Conservation (phyloP, 2,329 filamentous ascomycete species). For the Fusarium anthophilum region DNA sequence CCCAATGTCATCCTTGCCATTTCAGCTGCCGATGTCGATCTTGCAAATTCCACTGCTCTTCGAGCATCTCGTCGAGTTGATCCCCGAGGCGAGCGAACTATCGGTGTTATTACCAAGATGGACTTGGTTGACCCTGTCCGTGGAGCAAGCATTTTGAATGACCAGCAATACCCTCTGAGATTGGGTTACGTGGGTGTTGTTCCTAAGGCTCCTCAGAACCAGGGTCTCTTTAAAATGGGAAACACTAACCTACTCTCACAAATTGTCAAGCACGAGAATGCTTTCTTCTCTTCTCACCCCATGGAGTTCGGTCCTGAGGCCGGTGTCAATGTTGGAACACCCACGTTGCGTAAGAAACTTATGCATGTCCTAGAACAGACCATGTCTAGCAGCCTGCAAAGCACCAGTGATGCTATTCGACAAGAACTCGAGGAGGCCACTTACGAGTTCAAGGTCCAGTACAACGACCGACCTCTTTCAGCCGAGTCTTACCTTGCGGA, state of each 20-base stretch:
- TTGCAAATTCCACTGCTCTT: conserved; percentile 94
- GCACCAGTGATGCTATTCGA: conserved; percentile 89
- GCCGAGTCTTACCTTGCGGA: conserved; percentile 97
- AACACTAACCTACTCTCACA: conserved; percentile 80
- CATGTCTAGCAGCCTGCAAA: conserved; percentile 91
- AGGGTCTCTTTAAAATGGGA: conserved; percentile 84
- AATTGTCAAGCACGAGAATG: conserved; percentile 87
- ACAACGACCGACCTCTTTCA: conserved; percentile 93
- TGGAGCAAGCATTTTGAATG: conserved; percentile 80
- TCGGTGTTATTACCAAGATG: conserved; percentile 99
- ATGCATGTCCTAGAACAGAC: conserved; percentile 98
- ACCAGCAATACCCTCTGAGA: conserved; percentile 94
- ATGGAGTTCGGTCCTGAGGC: conserved; percentile 79
- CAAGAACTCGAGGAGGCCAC: conserved; percentile 96
- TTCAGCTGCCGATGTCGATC: conserved; percentile 95
- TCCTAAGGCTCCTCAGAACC: conserved; percentile 76
- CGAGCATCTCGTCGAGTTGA: conserved; percentile 91
- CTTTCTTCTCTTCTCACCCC: conserved; percentile 87
- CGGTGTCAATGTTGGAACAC: conserved; percentile 81
- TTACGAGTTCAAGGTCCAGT: conserved; percentile 99
- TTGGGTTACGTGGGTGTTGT: conserved; percentile 97
- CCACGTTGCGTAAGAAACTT: conserved; percentile 89
- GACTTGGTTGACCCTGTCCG: conserved; percentile 88
- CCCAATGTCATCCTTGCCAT: conserved; percentile 98
- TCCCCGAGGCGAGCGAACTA: conserved; percentile 92